Conservation (phyloP, 345 rosid species). For the Bretschneidera sinensis region DNA sequence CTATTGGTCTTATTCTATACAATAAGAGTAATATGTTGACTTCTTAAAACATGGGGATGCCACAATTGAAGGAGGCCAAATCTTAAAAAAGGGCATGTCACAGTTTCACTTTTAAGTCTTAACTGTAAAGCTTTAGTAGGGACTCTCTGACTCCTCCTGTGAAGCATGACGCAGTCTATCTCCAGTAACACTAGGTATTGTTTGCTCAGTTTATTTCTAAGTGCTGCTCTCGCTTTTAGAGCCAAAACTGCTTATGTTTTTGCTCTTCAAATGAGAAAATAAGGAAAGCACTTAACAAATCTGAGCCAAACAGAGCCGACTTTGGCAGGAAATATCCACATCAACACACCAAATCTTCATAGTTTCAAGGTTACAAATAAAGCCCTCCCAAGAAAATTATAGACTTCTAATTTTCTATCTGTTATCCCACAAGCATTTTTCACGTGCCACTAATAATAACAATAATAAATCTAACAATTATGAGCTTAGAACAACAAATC, state of each 20-base stretch:
- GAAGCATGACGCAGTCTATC: conserved; percentile 17
- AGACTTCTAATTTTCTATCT: not conserved
- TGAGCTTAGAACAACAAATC: not conserved
- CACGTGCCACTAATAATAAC: conserved; percentile 26
- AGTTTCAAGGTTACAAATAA: conserved; percentile 10
- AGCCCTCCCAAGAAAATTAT: not conserved
- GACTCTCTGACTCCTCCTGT: conserved; percentile 24
- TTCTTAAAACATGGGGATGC: conserved; percentile 9
- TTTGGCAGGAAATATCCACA: conserved; percentile 4
- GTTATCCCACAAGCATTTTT: conserved; percentile 24
- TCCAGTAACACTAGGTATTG: conserved; percentile 8
- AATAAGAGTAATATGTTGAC: not conserved
- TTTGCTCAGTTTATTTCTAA: conserved; percentile 25
- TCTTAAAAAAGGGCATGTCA: conserved; percentile 14
- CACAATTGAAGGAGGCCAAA: conserved; percentile 17
- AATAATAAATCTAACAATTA: not conserved
- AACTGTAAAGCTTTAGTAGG: conserved; percentile 19
- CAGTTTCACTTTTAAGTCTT: conserved; percentile 22
- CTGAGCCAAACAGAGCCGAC: not conserved
- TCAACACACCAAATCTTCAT: conserved; percentile 12
- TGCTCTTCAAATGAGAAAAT: too few species aligned
- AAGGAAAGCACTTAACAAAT: conserved; percentile 1
- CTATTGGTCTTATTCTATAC: not conserved
- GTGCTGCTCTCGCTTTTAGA: conserved; percentile 14
- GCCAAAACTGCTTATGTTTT: conserved; percentile 1